Conservation (phyloP, 768 basidiomycete species). For the Phaffia tasmanica region DNA sequence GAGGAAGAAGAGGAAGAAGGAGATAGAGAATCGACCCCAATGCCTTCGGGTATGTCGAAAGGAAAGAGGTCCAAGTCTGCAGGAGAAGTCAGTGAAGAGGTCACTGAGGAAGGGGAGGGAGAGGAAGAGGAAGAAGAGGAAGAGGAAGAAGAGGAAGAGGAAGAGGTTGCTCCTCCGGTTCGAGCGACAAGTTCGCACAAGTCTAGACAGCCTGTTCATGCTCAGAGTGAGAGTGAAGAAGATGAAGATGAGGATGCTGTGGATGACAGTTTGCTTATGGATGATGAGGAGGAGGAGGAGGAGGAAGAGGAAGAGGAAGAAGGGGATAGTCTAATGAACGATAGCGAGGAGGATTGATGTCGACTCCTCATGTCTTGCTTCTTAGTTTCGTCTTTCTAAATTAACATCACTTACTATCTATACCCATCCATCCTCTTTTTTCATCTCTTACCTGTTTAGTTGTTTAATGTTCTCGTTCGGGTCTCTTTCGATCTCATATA, state of each 20-base stretch:
- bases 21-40: no score
- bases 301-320: background rate
- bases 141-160: background rate
- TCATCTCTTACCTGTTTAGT: no score
- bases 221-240: slow-evolving; percentile 4
- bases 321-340: slow-evolving; percentile 7
- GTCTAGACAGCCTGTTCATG: background rate
- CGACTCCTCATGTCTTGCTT: background rate
- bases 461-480: no score
- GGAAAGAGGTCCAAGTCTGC: background rate
- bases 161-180: background rate
- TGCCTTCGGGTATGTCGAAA: no score
- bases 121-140: slow-evolving; percentile 8
- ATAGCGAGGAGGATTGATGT: background rate
- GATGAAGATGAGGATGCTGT: slow-evolving; percentile 9
- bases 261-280: slow-evolving; percentile 1
- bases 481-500: no score
- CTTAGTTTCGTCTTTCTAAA: slow-evolving; percentile 15
- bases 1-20: no score
- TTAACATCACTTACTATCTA: no score
- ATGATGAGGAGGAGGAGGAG: background rate
- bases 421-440: no score
- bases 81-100: slow-evolving; percentile 1
- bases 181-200: background rate
- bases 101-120: background rate